Conservation (phyloP, 768 basidiomycete species). For the Zangia roseola region DNA sequence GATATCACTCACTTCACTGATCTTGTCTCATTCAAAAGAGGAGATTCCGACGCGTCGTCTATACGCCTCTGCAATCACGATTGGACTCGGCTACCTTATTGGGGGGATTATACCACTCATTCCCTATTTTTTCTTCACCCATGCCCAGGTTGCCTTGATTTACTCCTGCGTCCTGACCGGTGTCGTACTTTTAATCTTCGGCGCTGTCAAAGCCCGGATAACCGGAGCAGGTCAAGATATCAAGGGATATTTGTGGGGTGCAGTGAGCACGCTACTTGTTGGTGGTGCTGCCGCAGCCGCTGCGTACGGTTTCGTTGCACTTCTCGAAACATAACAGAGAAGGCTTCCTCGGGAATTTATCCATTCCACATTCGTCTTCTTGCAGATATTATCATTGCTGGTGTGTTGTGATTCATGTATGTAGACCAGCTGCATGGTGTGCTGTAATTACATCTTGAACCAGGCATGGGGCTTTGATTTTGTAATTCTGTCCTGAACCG, state of each 20-base stretch:
- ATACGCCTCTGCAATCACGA: slow-evolving; percentile 91
- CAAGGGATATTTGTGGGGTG: slow-evolving; percentile 82
- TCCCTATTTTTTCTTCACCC: slow-evolving; percentile 86
- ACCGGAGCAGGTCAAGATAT: slow-evolving; percentile 73
- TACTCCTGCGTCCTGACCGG: slow-evolving; percentile 83
- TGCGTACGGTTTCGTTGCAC: slow-evolving; percentile 57
- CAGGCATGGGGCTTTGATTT: background rate
- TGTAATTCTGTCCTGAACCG: background rate
- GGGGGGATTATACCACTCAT: slow-evolving; percentile 92
- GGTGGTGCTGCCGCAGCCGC: slow-evolving; percentile 88
- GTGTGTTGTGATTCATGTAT: background rate
- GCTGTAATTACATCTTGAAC: background rate
- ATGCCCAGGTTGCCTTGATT: slow-evolving; percentile 64
- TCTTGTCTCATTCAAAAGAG: slow-evolving; percentile 45
- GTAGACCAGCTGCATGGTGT: slow-evolving; percentile 1
- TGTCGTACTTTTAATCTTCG: slow-evolving; percentile 83
- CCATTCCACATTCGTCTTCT: background rate
- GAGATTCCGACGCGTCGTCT: slow-evolving; percentile 83
- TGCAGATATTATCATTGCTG: background rate
- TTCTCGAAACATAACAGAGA: slow-evolving; percentile 37
- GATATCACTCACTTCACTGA: background rate
- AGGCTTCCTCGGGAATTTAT: background rate
- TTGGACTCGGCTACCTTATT: slow-evolving; percentile 90
- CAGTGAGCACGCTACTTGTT: slow-evolving; percentile 81
- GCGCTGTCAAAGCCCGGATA: slow-evolving; percentile 83